A percentile compares a stretch with the other conserved stretches of the same genome.
Conservation (phyloP, 192 early-diverging fungal genomes). For the Linnemannia hyalina region DNA sequence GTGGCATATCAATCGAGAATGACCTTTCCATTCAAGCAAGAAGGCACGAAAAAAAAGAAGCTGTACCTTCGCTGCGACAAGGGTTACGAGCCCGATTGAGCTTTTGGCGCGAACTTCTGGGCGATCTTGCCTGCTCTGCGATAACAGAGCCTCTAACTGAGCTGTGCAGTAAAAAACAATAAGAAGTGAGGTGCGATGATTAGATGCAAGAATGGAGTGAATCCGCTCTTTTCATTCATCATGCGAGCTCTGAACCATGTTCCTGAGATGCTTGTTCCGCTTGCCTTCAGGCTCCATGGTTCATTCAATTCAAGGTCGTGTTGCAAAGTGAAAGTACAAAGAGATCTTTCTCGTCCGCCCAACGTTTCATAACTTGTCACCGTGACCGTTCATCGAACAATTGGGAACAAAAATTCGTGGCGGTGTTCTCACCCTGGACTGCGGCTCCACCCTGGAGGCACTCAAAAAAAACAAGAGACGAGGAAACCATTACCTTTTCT, state of each 20-base stretch:
- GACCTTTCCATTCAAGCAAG: neutral
- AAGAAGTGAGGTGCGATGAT: neutral
- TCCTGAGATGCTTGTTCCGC: neutral
- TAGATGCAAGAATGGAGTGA: neutral
- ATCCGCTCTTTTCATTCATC: neutral
- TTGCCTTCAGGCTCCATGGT: neutral
- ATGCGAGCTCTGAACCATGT: neutral
- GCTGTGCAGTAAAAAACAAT: neutral
- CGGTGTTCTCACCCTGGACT: neutral
- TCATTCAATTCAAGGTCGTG: neutral
- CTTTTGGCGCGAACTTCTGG: constrained; percentile 41
- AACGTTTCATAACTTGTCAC: too few relatives aligned
- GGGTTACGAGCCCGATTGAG: constrained; percentile 30
- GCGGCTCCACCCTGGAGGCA: neutral
- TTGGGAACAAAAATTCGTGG: neutral
- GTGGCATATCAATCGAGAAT: neutral
- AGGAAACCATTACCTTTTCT: neutral
- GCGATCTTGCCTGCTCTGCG: constrained; percentile 21
- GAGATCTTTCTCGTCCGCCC: too few relatives aligned
- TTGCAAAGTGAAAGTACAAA: neutral
- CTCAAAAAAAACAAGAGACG: neutral
- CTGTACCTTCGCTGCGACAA: constrained; percentile 19
- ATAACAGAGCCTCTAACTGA: constrained; percentile 15
- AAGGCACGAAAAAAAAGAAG: neutral
- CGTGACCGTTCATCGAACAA: constrained; percentile 8